These are phyloP conservation scores for Plasmodium falciparum DNA, from an alignment of 169 alveolate genomes.

Conservation along the genomic window DNA sequence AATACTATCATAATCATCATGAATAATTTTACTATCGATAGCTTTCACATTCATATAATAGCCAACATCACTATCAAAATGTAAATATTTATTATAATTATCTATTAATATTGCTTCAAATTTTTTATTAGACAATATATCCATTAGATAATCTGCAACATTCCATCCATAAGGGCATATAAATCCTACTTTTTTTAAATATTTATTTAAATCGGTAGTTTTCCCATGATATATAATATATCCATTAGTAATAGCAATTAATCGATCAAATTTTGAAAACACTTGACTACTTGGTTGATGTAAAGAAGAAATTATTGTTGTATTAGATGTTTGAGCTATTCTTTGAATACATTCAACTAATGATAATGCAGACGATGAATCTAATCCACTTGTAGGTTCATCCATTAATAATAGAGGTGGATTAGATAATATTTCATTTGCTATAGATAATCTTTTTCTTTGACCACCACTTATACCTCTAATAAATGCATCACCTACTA, in stretches of 20 bases:
- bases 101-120: slow-evolving; percentile 37
- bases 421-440: slow-evolving; percentile 87
- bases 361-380: slow-evolving; percentile 86
- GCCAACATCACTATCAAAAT: slow-evolving; percentile 11
- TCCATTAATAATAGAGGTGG: slow-evolving; percentile 90
- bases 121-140: slow-evolving; percentile 41
- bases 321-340: slow-evolving; percentile 61
- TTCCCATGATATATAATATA: slow-evolving; percentile 85
- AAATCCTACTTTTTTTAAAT: slow-evolving; percentile 61
- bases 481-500: slow-evolving; percentile 80
- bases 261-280: slow-evolving; percentile 83
- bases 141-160: slow-evolving; percentile 81
- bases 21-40: slow-evolving; percentile 33
- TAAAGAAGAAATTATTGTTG: slow-evolving; percentile 82
- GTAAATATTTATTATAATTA: slow-evolving; percentile 49
- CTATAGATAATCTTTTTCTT: slow-evolving; percentile 89
- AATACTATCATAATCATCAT: slow-evolving; percentile 37
- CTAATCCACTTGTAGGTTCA: slow-evolving; percentile 93
- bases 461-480: slow-evolving; percentile 89
- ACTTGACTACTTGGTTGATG: slow-evolving; percentile 87
- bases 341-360: slow-evolving; percentile 77
- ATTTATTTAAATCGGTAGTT: slow-evolving; percentile 74
- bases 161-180: slow-evolving; percentile 81
- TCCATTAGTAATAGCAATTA: slow-evolving; percentile 85
- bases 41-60: slow-evolving; percentile 32